Evolutionary conservation across 148 eudicot genomes (phyloP).

Genomic region (Vaccinium corymbosum): DNA sequence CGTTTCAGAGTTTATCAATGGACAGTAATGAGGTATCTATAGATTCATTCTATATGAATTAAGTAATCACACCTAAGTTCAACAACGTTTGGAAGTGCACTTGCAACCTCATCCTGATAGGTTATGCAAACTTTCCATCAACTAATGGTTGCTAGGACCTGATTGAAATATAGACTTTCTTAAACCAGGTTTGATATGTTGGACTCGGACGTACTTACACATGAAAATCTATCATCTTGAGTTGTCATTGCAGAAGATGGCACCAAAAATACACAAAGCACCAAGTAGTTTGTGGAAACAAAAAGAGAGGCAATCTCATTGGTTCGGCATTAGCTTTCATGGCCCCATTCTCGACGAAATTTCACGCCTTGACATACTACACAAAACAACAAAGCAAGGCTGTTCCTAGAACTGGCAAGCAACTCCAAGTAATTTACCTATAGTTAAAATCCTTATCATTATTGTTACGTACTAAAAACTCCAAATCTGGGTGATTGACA

Average conservation of each 20-base stretch:
- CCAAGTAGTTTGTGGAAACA: background rate
- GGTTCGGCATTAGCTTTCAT: background rate
- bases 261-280: background rate
- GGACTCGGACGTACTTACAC: no score
- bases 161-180: background rate
- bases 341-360: background rate
- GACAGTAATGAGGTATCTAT: background rate
- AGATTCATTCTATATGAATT: background rate
- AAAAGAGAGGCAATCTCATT: background rate
- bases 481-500: background rate
- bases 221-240: background rate
- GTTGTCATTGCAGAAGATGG: background rate
- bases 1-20: background rate
- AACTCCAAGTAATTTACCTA: background rate
- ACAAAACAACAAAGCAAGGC: background rate
- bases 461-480: background rate
- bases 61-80: background rate
- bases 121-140: background rate
- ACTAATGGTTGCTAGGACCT: background rate
- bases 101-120: background rate
- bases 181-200: constrained; percentile 1
- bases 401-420: background rate
- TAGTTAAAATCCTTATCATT: background rate
- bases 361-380: background rate
- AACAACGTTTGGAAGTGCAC: background rate